phyloP scores from a whole-genome alignment of 306 rosid genomes.

The Neltuma alba region DNA sequence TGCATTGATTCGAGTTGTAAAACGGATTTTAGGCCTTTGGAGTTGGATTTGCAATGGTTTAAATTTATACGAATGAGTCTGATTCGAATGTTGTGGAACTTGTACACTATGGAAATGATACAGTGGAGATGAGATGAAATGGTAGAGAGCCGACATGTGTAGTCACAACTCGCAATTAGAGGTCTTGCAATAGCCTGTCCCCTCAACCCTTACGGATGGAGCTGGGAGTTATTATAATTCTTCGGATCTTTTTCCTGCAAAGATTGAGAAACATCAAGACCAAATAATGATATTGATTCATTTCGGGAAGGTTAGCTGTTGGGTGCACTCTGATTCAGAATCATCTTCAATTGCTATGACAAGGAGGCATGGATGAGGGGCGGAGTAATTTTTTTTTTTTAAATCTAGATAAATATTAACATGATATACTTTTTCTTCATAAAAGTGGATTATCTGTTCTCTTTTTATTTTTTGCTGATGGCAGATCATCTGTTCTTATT shows the following conservation, averaged over 20 bases:
- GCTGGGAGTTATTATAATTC: background rate
- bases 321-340: background rate
- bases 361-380: slow-evolving; percentile 8
- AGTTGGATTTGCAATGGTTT: background rate
- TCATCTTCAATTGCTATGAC: background rate
- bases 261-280: background rate
- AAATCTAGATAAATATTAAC: background rate
- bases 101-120: background rate
- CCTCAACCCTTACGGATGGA: background rate
- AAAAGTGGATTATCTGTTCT: background rate
- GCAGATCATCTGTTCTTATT: background rate
- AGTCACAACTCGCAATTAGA: background rate
- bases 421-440: background rate
- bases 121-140: background rate
- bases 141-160: background rate
- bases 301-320: background rate
- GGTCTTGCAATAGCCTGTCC: background rate
- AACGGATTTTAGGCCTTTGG: background rate
- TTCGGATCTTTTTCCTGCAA: background rate
- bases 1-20: background rate
- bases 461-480: too few relatives aligned
- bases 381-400: background rate
- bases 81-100: background rate
- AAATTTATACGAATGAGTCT: background rate
- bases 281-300: background rate